Evolutionary conservation across 495 filamentous ascomycete genomes (phyloP), one percentile per base, ranked within the genome.

Genomic region (Daldinia bambusicola): DNA sequence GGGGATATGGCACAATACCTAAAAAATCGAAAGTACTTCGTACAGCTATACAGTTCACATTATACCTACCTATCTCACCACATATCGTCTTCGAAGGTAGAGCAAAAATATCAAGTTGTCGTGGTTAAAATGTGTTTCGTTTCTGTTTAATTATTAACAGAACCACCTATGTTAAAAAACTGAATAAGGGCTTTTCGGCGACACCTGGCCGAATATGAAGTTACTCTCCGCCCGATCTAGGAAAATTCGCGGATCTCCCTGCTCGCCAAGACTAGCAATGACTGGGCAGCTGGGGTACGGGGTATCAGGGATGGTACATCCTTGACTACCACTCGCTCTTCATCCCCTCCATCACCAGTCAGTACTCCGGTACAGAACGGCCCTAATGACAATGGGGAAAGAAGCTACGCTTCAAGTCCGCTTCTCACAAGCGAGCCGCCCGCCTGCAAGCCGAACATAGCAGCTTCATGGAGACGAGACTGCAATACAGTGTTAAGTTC

Each of bases 231-330:
- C n/a, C 61, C 51, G 55, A 34, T 57, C 68, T 58, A 52, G 61
- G 70, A 62, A 73, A 66, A 56, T 51, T 69, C 51, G 70, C 61
- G 70, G 66, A 51, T 38, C 70, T 62, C 70, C 62, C 69, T 73
- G 57, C 57, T 59, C 55, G 70, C 66, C 70, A 73, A 73, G 66
- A 10, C 50, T 66, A 9, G 37, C 36, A 60, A 55, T 60, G 41
- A 65, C 70, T 73, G 61, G 61, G 55, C 59, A 40, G 57, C 70
- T 63, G 70, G 70, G 70, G 56, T 60, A 45, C 30, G 38, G 38
- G 32, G 60, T 65, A 62, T 59, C 64, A 66, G 65, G 70, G 70
- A 69, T 66, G 58, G 61, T 55, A 69, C 53, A 53, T 51, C 66
- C 60, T 61, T 65, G 57, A 45, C 51, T 59, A 50, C 50, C 65